Base-by-base conservation (phyloP, 163 green algal species). In the Coccomyxa subellipsoidea region DNA sequence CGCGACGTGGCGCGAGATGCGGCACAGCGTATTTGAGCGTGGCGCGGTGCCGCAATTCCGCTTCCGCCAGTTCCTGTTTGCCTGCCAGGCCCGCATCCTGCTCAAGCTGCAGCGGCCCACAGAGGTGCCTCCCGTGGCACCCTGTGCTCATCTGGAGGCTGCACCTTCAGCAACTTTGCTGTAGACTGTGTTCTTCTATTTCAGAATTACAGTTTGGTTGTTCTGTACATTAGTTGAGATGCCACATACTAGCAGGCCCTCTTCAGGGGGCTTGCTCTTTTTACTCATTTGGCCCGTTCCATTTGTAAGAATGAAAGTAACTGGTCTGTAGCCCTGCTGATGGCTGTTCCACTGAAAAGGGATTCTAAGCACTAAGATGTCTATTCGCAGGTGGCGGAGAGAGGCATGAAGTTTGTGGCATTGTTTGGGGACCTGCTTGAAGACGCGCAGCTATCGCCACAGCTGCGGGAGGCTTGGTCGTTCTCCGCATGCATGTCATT, bases 41-140 rank as follows among this genome's bases (percentile, higher is more conserved):
- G 79, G 76, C 54, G 75, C 71, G 34, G 79, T 93, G 27, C 85
- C 85, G 0, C 84, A 93, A 76, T 93, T 93, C 32, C 36, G 81
- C 27, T 93, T 96, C 86, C 85, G 91, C 21, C 93, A 96, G 85
- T 92, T 91, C 81, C 88, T 96, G 37, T 96, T 96, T 83, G 93
- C 93, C 31, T 90, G 86, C 75, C 91, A 94, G 88, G 87, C 86
- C 23, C 81, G 90, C 9, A 36, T 91, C 79, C 84, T 91, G 25
- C 54, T 92, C 35, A 87, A 90, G 78, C 83, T 90, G 72, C 72
- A 85, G n/a, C 76, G 87, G 0, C 85, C 80, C 34, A 54, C 78
- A 21, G 88, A 92, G 87, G 87, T 89, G 40, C 39, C 4, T 40
- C 15, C 70, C 27, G 7, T 77, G 31, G 38, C 32, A 77, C 6